Percentiles rank a stretch among this genome's conserved stretches.
Conservation (phyloP, 2,329 filamentous ascomycete species). For the Fusarium staphyleae region DNA sequence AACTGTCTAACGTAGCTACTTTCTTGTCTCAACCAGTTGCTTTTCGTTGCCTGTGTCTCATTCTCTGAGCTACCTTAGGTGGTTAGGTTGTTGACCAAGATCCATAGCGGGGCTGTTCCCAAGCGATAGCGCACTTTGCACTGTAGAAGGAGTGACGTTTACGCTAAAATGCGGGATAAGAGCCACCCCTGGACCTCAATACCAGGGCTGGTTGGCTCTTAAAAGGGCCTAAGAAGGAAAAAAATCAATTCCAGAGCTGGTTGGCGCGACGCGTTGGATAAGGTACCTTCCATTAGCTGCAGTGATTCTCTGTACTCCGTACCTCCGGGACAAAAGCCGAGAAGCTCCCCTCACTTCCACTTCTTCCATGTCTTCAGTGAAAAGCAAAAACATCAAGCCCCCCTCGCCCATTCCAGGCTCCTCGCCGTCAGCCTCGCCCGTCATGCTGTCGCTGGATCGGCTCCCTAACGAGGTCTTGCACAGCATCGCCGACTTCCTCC, state of each 20-base stretch:
- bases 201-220: constrained; percentile 15
- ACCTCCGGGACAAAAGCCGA: constrained; percentile 13
- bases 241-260: constrained; percentile 3
- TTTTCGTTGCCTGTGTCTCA: background rate
- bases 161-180: constrained; percentile 17
- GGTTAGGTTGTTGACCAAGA: background rate
- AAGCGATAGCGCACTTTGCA: background rate
- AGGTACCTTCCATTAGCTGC: background rate
- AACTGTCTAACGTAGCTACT: background rate
- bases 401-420: constrained; percentile 8
- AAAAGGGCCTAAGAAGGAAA: background rate
- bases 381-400: constrained; percentile 1
- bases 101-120: background rate
- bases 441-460: constrained; percentile 43
- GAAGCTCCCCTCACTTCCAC: constrained; percentile 30
- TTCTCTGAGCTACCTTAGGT: too few species aligned
- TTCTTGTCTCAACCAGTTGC: background rate
- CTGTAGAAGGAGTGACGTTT: constrained; percentile 16
- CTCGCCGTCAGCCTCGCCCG: constrained; percentile 27
- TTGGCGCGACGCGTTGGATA: constrained; percentile 4
- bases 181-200: background rate
- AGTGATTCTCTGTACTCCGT: constrained; percentile 4
- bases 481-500: constrained; percentile 34
- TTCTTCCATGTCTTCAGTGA: constrained; percentile 1
- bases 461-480: constrained; percentile 42